Conservation (phyloP, 176 grass and related monocot genomes). For the Aegilops longissima region DNA sequence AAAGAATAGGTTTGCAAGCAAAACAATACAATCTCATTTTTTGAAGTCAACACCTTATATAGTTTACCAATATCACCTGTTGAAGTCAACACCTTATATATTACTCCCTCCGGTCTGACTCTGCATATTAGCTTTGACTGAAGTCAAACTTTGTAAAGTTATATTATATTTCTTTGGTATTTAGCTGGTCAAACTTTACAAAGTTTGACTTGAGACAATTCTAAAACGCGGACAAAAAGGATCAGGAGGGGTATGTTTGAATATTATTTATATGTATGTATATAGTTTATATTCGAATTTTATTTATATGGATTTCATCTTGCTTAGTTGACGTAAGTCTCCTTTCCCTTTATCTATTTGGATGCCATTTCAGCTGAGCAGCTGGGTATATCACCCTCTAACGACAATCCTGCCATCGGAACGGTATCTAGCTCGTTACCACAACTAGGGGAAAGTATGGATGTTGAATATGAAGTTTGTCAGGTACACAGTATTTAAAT, state of each 20-base stretch:
- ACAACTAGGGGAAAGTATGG: constrained; percentile 41
- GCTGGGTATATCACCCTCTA: constrained; percentile 25
- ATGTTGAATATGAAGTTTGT: constrained; percentile 41
- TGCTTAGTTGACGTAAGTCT: constrained; percentile 4
- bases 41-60: neutral
- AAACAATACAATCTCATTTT: constrained; percentile 18
- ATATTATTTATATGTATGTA: neutral
- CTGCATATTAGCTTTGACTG: no score
- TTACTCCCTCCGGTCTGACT: no score
- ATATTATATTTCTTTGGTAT: no score
- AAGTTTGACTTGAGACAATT: no score
- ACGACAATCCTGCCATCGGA: constrained; percentile 10
- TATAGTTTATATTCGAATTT: constrained; percentile 17
- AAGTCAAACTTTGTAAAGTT: no score
- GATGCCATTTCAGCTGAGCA: constrained; percentile 49
- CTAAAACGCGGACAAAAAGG: no score
- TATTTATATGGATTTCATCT: constrained; percentile 11
- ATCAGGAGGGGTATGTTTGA: neutral
- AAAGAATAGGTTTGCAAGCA: constrained; percentile 11
- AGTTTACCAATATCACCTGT: neutral
- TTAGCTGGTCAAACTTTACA: no score
- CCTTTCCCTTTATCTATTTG: constrained; percentile 29
- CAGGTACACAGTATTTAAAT: constrained; percentile 38
- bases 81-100: neutral
- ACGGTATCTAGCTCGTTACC: constrained; percentile 29